Conservation (phyloP, 2,329 filamentous ascomycete species). For the Ascochyta lentis region DNA sequence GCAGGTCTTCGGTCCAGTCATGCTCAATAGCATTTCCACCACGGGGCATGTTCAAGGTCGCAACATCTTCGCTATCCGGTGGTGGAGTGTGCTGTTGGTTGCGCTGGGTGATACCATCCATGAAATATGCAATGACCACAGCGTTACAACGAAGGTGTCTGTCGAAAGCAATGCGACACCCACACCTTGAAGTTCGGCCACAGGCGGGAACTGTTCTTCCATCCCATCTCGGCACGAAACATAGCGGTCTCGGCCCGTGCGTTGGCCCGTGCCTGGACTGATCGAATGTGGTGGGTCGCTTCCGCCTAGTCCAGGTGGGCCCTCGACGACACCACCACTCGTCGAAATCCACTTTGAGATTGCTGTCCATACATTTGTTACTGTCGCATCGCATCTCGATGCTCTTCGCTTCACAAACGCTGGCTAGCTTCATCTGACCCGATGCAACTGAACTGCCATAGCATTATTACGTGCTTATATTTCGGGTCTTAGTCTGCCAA, state of each 20-base stretch:
- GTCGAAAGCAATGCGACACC: constrained; percentile 7
- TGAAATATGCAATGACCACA: constrained; percentile 8
- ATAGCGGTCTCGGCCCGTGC: constrained; percentile 6
- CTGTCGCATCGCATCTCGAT: neutral
- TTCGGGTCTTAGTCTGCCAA: neutral
- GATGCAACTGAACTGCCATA: neutral
- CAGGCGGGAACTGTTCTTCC: constrained; percentile 5
- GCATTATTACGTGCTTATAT: neutral
- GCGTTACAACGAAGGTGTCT: constrained; percentile 5
- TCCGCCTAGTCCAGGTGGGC: neutral
- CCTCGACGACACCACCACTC: neutral
- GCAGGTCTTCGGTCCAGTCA: constrained; percentile 42
- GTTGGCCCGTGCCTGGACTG: constrained; percentile 1
- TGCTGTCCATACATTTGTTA: neutral
- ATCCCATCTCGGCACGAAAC: constrained; percentile 8
- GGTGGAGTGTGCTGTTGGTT: constrained; percentile 22
- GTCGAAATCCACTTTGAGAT: neutral
- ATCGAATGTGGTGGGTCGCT: neutral
- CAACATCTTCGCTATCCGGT: constrained; percentile 21
- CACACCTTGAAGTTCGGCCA: constrained; percentile 2
- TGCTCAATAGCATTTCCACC: constrained; percentile 17
- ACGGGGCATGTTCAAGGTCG: constrained; percentile 7
- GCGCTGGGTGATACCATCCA: constrained; percentile 15
- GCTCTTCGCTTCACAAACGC: neutral
- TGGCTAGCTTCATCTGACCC: neutral